Evolutionary conservation across 306 rosid species (phyloP).

Genomic region (Cucurbita ficifolia): DNA sequence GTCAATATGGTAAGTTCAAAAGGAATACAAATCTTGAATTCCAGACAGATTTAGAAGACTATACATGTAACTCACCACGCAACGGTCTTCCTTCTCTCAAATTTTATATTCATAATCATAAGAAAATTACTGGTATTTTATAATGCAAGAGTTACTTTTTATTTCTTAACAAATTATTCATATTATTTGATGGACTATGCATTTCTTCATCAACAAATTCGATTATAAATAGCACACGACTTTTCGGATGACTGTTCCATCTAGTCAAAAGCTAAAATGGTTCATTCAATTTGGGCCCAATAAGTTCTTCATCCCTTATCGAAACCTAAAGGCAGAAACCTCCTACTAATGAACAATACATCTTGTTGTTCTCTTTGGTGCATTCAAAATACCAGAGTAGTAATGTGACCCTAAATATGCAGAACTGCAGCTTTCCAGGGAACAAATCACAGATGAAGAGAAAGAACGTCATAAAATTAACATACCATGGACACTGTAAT

Average conservation of each 20-base stretch:
- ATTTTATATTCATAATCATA: not conserved
- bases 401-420: not conserved
- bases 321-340: not conserved
- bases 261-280: not conserved
- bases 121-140: not conserved
- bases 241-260: not conserved
- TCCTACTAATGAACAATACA: not conserved
- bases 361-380: not conserved
- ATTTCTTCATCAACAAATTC: not conserved
- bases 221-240: not conserved
- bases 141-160: not conserved
- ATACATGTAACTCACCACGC: not conserved
- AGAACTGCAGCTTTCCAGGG: not conserved
- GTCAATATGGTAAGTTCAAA: not conserved
- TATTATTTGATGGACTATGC: not conserved
- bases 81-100: not conserved
- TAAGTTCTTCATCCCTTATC: not conserved
- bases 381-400: not conserved
- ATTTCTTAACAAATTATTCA: not conserved
- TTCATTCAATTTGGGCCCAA: not conserved
- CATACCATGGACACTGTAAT: slow-evolving; percentile 86
- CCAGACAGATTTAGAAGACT: not conserved
- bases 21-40: not conserved
- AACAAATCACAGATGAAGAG: not conserved
- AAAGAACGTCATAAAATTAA: not conserved